Base-by-base conservation (phyloP, 164 flowering plant species). In the Vitis vinifera region DNA sequence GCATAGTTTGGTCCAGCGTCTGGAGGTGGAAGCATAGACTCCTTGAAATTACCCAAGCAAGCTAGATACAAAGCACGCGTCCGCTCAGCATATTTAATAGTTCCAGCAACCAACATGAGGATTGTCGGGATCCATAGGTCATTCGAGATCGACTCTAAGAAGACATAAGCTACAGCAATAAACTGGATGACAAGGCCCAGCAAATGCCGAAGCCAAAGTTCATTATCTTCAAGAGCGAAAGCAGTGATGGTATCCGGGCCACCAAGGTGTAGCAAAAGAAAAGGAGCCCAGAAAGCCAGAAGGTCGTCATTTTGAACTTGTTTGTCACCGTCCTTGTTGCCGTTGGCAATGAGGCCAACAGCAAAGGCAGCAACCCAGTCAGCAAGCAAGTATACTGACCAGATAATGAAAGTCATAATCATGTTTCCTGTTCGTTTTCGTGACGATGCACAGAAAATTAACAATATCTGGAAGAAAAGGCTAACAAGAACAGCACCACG, bases 191-290 rank as follows among this genome's bases (percentile, higher is more conserved):
- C 0, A 9, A 87, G 75, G 1, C 81, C 81, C 16, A 86, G 67
- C 23, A 78, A 51, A 65, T 85, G 86, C 65, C 89, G 51, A 1
- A 71, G 71, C 87, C 88, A 87, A 16, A 87, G 81, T 75, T 83
- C 88, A 52, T 85, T 84, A 65, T 87, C 88, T 30, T 85, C 91
- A 0, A 83, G 82, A 31, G 91, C 75, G 44, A 82, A 79, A 6
- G 91, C 87, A 9, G 91, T 87, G 30, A 85, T 87, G 55, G 86
- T 83, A 73, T 87, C 91, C 1, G 91, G 88, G n/a, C 91, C 91
- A 14, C 91, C 91, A n/a, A 85, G 86, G 65, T 87, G 91, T 3
- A 87, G 52, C 51, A 87, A 60, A 10, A 87, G 86, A 67, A 87
- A 85, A 0, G 88, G 88, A n/a, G 91, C 82, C 91, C 91, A 87